Evolutionary conservation across 2,329 filamentous ascomycete genomes (phyloP).

Genomic region (Monosporascus cannonballus): DNA sequence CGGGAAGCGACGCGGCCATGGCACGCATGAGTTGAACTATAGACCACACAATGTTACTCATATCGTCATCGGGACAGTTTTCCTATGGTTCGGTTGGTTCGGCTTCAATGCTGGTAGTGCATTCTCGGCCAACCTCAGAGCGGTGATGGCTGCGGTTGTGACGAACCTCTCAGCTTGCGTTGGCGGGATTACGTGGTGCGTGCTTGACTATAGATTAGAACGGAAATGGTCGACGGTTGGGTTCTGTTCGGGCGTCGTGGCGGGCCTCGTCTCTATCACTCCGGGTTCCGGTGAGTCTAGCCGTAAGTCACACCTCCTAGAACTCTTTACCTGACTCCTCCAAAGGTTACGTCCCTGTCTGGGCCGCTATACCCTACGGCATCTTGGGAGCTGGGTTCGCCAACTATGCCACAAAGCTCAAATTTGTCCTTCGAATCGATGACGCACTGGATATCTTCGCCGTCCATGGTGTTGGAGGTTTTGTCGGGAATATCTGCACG

Average conservation of each 20-base stretch:
- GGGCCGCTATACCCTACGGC: slow-evolving; percentile 77
- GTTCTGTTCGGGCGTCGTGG: slow-evolving; percentile 86
- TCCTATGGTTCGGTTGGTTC: slow-evolving; percentile 94
- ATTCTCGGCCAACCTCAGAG: slow-evolving; percentile 73
- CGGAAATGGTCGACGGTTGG: slow-evolving; percentile 90
- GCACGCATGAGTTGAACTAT: slow-evolving; percentile 84
- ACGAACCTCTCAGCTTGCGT: slow-evolving; percentile 81
- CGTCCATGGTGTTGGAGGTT: slow-evolving; percentile 70
- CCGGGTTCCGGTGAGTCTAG: slow-evolving; percentile 63
- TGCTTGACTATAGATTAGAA: slow-evolving; percentile 83
- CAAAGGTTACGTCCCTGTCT: slow-evolving; percentile 67
- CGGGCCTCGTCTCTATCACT: slow-evolving; percentile 82
- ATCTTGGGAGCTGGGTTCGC: slow-evolving; percentile 69
- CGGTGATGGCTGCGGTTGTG: slow-evolving; percentile 79
- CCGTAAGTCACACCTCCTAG: not conserved
- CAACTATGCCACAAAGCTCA: slow-evolving; percentile 89
- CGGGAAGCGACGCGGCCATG: slow-evolving; percentile 77
- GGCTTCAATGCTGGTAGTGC: slow-evolving; percentile 89
- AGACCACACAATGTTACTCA: slow-evolving; percentile 90
- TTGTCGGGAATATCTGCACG: slow-evolving; percentile 74
- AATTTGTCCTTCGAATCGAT: slow-evolving; percentile 75
- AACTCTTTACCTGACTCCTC: slow-evolving; percentile 3
- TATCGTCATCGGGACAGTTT: slow-evolving; percentile 86
- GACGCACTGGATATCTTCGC: slow-evolving; percentile 87
- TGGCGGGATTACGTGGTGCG: slow-evolving; percentile 82